A percentile compares a stretch with the other conserved stretches of the same genome.
phyloP scores from a whole-genome alignment of 1,284 basidiomycete genomes.

The Termitomyces sp. region DNA sequence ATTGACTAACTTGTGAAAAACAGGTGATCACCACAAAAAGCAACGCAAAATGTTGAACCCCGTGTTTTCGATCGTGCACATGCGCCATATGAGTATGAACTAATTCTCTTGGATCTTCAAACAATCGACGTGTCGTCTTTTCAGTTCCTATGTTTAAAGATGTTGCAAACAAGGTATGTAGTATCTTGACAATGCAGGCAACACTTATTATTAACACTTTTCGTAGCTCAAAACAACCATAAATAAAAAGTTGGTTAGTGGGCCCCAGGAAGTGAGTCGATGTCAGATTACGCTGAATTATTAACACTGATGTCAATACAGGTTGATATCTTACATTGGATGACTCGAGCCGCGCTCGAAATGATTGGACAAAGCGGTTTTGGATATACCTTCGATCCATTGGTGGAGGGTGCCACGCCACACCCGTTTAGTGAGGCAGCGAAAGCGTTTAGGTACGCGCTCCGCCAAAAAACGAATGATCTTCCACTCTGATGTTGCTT shows the following conservation, averaged over 20 bases:
- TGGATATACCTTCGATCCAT: slow-evolving; percentile 37
- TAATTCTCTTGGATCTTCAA: background rate
- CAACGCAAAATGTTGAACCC: slow-evolving; percentile 46
- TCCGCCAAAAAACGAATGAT: background rate
- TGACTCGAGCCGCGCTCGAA: slow-evolving; percentile 24
- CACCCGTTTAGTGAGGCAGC: slow-evolving; percentile 28
- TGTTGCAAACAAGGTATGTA: background rate
- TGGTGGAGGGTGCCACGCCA: slow-evolving; percentile 20
- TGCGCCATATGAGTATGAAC: slow-evolving; percentile 31
- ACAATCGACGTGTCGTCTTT: background rate
- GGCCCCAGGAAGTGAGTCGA: slow-evolving; percentile 5
- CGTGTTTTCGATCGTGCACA: slow-evolving; percentile 40
- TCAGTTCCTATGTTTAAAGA: background rate
- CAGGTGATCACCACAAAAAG: slow-evolving; percentile 38
- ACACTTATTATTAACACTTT: background rate
- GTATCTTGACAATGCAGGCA: background rate
- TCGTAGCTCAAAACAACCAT: slow-evolving; percentile 7
- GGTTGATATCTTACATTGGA: slow-evolving; percentile 39
- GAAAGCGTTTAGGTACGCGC: slow-evolving; percentile 18
- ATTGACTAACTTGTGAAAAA: background rate
- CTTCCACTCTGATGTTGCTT: background rate
- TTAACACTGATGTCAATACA: slow-evolving; percentile 18
- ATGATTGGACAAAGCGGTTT: slow-evolving; percentile 18
- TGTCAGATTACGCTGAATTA: background rate
- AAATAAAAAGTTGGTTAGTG: slow-evolving; percentile 3